Base-by-base conservation (phyloP, 495 filamentous ascomycete genomes). In the Rusavskia elegans region DNA sequence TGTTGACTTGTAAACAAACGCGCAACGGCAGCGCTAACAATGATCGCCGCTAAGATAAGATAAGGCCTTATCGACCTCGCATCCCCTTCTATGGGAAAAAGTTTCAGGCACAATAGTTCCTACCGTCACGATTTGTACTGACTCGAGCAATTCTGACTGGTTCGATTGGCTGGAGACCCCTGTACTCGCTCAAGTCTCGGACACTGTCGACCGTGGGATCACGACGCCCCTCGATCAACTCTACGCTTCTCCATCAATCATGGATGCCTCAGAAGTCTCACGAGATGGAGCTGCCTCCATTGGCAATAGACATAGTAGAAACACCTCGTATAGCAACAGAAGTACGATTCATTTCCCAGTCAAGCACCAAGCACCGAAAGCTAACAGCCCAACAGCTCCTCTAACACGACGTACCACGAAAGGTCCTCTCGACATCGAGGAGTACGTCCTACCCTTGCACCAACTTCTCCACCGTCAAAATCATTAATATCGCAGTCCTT, bases 371-470 rank as follows among this genome's bases (percentile, higher is more conserved):
- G 23, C 13, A 10, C 50, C 21, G 17, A 19, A 27, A 55, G 39
- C 57, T 68, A 27, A 68, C 53, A 41, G 27, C n/a, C 35, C 29
- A 32, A 35, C 52, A 76, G 70, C 70, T 57, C 67, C 68, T 45
- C 67, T 71, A 42, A 67, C 71, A 54, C 70, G 74, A 59, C 72
- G 72, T 54, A 68, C 68, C 27, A 77, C 74, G 2, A 76, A 69
- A 59, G 73, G 71, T 37, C 75, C 75, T 19, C 57, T 77, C 52
- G 72, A 77, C 61, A 57, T 57, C 53, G 73, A 73, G 32, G 70
- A 75, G 73, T 76, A 66, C 61, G 68, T 51, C 39, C 11, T 7
- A 35, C 49, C 23, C 44, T 29, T 21, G 6, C 42, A 27, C 25
- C 2, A 14, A 14, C 13, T 11, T 27, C 52, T 49, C 38, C 7